Conservation (phyloP, 2,329 filamentous ascomycete species). For the Fusarium sp. region DNA sequence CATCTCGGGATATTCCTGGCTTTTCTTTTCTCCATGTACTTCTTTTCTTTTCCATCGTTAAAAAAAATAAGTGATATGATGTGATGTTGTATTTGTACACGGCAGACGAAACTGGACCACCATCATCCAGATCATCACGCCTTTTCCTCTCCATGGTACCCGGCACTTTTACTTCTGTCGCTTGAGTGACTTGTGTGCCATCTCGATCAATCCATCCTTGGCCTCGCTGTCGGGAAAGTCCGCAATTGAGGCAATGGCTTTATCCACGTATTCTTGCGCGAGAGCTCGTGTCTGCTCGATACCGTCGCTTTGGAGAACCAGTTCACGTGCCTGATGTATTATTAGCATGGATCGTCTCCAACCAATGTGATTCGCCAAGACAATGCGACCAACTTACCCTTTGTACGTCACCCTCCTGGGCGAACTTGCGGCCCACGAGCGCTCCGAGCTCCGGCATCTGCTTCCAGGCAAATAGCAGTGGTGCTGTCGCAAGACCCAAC, state of each 20-base stretch:
- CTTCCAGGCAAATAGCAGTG: slow-evolving; percentile 95
- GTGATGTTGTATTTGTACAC: slow-evolving; percentile 42
- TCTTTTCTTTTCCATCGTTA: slow-evolving; percentile 9
- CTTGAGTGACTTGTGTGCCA: slow-evolving; percentile 92
- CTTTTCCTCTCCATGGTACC: neutral
- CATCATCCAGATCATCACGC: slow-evolving; percentile 21
- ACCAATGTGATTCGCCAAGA: slow-evolving; percentile 35
- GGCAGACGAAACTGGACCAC: slow-evolving; percentile 2
- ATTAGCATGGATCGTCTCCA: slow-evolving; percentile 40
- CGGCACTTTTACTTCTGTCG: slow-evolving; percentile 77
- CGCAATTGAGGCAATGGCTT: slow-evolving; percentile 85
- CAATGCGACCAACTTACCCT: slow-evolving; percentile 67
- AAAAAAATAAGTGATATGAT: slow-evolving; percentile 29
- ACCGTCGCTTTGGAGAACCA: slow-evolving; percentile 86
- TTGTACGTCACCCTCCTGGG: slow-evolving; percentile 82
- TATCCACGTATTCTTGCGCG: slow-evolving; percentile 90
- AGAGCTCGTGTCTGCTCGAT: slow-evolving; percentile 92
- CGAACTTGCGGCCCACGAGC: slow-evolving; percentile 92
- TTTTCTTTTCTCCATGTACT: slow-evolving; percentile 7
- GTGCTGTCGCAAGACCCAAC: slow-evolving; percentile 91
- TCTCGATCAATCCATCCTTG: slow-evolving; percentile 89
- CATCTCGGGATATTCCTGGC: slow-evolving; percentile 1
- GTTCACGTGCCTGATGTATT: slow-evolving; percentile 77
- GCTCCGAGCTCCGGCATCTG: slow-evolving; percentile 84
- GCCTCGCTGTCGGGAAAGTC: slow-evolving; percentile 94